Base-by-base conservation (phyloP, 139 green algal species). In the Gonium pectorale region DNA sequence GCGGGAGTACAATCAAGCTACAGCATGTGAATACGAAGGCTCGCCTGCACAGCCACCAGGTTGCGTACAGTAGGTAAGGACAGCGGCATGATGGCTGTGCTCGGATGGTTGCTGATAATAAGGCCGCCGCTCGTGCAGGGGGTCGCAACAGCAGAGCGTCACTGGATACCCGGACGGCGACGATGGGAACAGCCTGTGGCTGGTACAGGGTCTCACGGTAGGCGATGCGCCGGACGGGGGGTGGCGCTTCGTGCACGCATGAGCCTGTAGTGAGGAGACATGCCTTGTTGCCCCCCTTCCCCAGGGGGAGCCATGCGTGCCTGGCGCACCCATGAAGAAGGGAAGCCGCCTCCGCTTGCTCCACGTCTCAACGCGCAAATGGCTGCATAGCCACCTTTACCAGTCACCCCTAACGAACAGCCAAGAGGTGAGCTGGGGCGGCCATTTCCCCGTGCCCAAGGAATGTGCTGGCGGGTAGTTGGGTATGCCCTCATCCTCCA, bases 121-220 rank as follows among this genome's bases (percentile, higher is more conserved):
- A n/a, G n/a, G n/a, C n/a, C n/a, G n/a, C n/a, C n/a, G n/a, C n/a
- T n/a, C n/a, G n/a, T n/a, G n/a, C n/a, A n/a, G n/a, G n/a, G n/a
- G n/a, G n/a, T n/a, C n/a, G n/a, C n/a, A n/a, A n/a, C 97, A 99
- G 86, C 97, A 99, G 80, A 96, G 92, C 0, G 97, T 99, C 7
- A 99, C 97, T 2, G 93, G 86, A 17, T 95, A 89, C 60, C 81
- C 91, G 0, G 81, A 83, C 4, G 77, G 81, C 21, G 94, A 97
- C 59, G 94, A 97, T 40, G 87, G 80, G 2, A 92, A 93, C 62
- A 96, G 91, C 90, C 94, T 97, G 33, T 99, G 96, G 96, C 83
- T 94, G 2, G 90, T 98, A 13, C 79, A 89, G 29, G 86, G 87
- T 4, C 15, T 81, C 4, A n/a, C 86, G 67, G 90, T 94, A 43